phyloP scores from a whole-genome alignment of 805 yeast genomes.

The Cyberlindnera galapagoensis region DNA sequence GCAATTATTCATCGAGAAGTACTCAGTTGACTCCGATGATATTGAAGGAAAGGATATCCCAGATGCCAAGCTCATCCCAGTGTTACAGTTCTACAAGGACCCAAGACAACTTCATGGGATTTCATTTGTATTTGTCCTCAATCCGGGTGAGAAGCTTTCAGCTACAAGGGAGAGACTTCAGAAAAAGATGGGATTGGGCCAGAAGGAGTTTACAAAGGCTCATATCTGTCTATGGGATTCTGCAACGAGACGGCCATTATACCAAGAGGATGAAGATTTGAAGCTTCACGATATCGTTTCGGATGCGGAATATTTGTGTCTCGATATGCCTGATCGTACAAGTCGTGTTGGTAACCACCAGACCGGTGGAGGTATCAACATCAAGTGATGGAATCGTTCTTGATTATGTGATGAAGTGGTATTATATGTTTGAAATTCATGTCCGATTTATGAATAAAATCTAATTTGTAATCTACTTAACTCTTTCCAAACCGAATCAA shows the following conservation, averaged over 20 bases:
- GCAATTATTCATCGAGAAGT: constrained; percentile 14
- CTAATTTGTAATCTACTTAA: neutral
- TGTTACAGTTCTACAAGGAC: constrained; percentile 71
- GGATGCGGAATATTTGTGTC: constrained; percentile 52
- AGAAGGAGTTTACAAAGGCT: constrained; percentile 73
- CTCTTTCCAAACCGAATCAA: neutral
- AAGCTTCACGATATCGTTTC: constrained; percentile 50
- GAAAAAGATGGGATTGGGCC: constrained; percentile 65
- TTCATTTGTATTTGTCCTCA: constrained; percentile 72
- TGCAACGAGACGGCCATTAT: constrained; percentile 29
- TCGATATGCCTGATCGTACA: constrained; percentile 84
- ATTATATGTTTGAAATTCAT: too few species aligned
- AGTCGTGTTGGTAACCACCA: constrained; percentile 48
- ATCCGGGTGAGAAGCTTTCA: constrained; percentile 57
- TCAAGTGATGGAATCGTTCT: constrained; percentile 20
- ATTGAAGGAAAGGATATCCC: constrained; percentile 13
- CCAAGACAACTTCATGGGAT: constrained; percentile 66
- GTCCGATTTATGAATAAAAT: too few species aligned
- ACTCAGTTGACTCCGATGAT: constrained; percentile 16
- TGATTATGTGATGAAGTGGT: constrained; percentile 28
- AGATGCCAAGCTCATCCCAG: constrained; percentile 47
- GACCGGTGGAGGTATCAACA: constrained; percentile 39
- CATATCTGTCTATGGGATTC: constrained; percentile 36
- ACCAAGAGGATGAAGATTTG: constrained; percentile 39
- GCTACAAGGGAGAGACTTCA: constrained; percentile 65